Percentiles rank a stretch among this genome's conserved stretches.
Conservation (phyloP, 768 basidiomycete species). For the Leccinellum rugosiceps region DNA sequence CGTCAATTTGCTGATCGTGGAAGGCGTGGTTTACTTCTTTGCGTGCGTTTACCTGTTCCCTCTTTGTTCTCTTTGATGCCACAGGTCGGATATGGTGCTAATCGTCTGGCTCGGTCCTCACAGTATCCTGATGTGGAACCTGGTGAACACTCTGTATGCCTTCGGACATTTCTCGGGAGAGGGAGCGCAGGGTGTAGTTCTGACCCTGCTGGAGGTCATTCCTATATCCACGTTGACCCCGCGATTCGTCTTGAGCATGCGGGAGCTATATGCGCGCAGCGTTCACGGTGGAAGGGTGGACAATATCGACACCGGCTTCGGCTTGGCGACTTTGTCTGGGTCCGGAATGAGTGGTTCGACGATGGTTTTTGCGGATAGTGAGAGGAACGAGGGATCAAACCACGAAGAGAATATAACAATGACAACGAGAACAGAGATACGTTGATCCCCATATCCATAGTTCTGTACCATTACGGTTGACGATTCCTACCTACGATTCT, state of each 20-base stretch:
- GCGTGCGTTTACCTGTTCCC: background rate
- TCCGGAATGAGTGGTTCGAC: background rate
- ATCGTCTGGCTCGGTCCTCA: background rate
- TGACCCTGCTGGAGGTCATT: background rate
- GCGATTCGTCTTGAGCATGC: background rate
- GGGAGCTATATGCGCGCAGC: background rate
- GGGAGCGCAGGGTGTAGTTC: background rate
- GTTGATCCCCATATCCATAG: background rate
- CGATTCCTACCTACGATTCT: background rate
- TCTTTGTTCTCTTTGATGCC: background rate
- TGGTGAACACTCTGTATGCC: background rate
- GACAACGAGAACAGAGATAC: background rate
- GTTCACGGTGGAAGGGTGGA: background rate
- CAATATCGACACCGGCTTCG: background rate
- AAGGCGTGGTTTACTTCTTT: background rate
- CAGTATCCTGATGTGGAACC: background rate
- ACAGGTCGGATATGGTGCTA: background rate
- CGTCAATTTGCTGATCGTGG: background rate
- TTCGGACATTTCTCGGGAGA: background rate
- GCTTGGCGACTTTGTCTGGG: background rate
- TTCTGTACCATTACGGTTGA: background rate
- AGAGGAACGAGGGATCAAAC: background rate
- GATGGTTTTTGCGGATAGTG: background rate
- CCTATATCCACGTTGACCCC: background rate
- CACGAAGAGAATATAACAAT: background rate